Conservation (phyloP, 805 yeast species). For the Maudiozyma saulgeensis region DNA sequence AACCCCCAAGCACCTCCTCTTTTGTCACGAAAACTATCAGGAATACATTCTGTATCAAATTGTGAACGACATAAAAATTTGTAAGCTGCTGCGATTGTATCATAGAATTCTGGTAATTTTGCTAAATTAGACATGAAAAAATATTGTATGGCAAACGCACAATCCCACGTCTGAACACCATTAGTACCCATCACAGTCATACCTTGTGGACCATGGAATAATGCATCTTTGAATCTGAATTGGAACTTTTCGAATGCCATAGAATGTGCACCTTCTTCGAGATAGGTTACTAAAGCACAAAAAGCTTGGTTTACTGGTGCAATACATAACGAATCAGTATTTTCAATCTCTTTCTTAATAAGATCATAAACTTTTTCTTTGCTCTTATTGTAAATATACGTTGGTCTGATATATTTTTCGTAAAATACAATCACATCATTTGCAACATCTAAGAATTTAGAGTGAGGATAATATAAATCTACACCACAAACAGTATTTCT, state of each 20-base stretch:
- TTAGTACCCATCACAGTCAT: constrained; percentile 93
- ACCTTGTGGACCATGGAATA: constrained; percentile 85
- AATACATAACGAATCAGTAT: constrained; percentile 74
- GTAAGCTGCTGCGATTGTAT: constrained; percentile 55
- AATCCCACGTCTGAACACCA: constrained; percentile 97
- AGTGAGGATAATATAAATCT: constrained; percentile 91
- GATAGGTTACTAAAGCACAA: constrained; percentile 59
- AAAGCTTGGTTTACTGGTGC: constrained; percentile 93
- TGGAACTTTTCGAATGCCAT: constrained; percentile 45
- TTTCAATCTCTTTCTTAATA: constrained; percentile 61
- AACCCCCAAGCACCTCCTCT: constrained; percentile 94
- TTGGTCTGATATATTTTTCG: constrained; percentile 67
- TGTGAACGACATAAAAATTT: constrained; percentile 73
- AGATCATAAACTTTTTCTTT: constrained; percentile 49
- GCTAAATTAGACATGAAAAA: constrained; percentile 72
- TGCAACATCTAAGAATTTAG: constrained; percentile 49
- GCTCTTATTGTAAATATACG: constrained; percentile 50
- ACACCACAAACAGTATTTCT: constrained; percentile 84
- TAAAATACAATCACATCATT: constrained; percentile 54
- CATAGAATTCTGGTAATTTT: constrained; percentile 53
- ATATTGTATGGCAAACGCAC: constrained; percentile 82
- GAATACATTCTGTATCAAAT: constrained; percentile 68
- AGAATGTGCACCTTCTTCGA: constrained; percentile 65
- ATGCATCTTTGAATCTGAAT: constrained; percentile 59
- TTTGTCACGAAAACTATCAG: constrained; percentile 72